Conservation (phyloP, 352 stramenopile genomes). For the Halophytophthora polymorphica region DNA sequence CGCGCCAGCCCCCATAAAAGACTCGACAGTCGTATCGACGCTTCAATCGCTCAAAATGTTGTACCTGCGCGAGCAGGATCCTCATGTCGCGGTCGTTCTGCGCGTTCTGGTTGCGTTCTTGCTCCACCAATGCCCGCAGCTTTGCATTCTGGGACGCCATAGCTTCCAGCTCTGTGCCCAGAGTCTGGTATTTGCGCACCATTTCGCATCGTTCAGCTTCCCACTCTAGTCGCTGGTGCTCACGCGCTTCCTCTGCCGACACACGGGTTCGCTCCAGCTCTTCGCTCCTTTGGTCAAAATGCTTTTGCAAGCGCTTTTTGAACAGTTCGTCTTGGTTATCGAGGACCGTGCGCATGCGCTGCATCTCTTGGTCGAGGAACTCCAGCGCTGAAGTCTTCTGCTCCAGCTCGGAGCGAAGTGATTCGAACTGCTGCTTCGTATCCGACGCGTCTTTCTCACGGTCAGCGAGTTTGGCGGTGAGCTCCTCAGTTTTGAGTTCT, state of each 20-base stretch:
- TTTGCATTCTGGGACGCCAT: conserved; percentile 50
- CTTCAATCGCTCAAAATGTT: neutral
- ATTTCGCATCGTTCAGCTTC: conserved; percentile 34
- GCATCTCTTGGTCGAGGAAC: conserved; percentile 71
- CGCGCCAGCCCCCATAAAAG: neutral
- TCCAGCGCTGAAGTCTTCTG: conserved; percentile 57
- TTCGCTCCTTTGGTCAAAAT: conserved; percentile 45
- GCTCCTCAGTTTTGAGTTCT: conserved; percentile 30
- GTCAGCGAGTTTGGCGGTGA: conserved; percentile 15
- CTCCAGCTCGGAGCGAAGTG: conserved; percentile 25
- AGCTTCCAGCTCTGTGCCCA: conserved; percentile 40
- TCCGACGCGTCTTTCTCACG: conserved; percentile 15
- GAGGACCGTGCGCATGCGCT: conserved; percentile 46
- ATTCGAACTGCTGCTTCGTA: conserved; percentile 16
- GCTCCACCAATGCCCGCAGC: conserved; percentile 37
- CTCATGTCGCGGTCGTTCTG: conserved; percentile 69
- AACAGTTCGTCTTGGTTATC: conserved; percentile 58
- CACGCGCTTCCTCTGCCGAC: conserved; percentile 34
- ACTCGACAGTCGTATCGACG: neutral
- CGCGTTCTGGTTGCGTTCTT: conserved; percentile 37
- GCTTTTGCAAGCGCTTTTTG: conserved; percentile 43
- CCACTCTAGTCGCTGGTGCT: conserved; percentile 29
- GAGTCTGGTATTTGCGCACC: conserved; percentile 35
- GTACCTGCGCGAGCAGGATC: conserved; percentile 55
- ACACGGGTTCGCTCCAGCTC: conserved; percentile 30